A percentile compares a stretch with the other conserved stretches of the same genome.
Conservation (phyloP, 371 early-diverging fungal species). For the Coemansia sp. region DNA sequence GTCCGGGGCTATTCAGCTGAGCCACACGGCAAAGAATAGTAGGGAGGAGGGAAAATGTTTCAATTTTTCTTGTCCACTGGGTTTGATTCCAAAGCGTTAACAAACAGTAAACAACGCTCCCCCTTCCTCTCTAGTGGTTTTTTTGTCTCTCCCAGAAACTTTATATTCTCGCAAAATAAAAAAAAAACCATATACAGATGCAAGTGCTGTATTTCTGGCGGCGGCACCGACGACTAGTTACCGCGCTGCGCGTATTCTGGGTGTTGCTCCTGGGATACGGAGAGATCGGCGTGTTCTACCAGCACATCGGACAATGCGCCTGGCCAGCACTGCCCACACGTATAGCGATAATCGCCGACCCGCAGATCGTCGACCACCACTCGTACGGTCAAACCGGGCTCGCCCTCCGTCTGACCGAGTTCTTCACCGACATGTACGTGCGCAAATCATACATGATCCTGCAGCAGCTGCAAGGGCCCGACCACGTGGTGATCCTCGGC, state of each 20-base stretch:
- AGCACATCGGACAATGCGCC: conserved; percentile 21
- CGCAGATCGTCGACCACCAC: conserved; percentile 87
- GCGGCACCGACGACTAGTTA: conserved; percentile 4
- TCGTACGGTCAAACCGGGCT: conserved; percentile 69
- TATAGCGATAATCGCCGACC: conserved; percentile 77
- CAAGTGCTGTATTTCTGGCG: too few species aligned
- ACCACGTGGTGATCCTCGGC: conserved; percentile 74
- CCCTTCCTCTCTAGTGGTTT: too few species aligned
- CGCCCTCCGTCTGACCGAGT: conserved; percentile 61
- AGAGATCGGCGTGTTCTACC: conserved; percentile 40
- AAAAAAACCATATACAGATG: not conserved
- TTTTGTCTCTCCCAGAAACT: not conserved
- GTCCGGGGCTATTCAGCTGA: too few species aligned
- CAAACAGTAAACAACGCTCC: too few species aligned
- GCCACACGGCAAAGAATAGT: too few species aligned
- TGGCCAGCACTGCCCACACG: conserved; percentile 34
- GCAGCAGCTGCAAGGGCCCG: conserved; percentile 58
- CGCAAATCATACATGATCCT: conserved; percentile 69
- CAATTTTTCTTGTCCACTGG: too few species aligned
- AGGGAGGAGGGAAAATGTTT: too few species aligned
- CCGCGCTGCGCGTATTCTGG: conserved; percentile 40
- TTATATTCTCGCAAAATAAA: too few species aligned
- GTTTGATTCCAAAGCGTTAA: too few species aligned
- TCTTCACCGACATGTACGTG: conserved; percentile 84
- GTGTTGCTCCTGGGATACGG: conserved; percentile 32